Conservation (phyloP, 1,139 yeast species). For the Protomyces gravidus region DNA sequence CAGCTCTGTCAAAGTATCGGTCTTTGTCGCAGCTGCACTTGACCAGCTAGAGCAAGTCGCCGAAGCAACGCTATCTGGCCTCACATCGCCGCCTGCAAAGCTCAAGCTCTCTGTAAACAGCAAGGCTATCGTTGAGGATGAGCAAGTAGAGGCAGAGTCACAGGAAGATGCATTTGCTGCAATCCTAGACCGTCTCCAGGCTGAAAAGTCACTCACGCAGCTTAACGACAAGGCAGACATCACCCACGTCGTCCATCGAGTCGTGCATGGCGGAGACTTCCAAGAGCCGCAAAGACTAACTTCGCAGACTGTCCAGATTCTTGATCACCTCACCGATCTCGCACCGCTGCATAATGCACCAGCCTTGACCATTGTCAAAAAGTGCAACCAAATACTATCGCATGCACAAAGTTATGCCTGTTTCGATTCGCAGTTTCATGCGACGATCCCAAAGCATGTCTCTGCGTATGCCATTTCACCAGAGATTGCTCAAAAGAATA, state of each 20-base stretch:
- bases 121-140: constrained; percentile 16
- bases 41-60: constrained; percentile 27
- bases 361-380: constrained; percentile 33
- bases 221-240: constrained; percentile 29
- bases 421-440: constrained; percentile 34
- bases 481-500: constrained; percentile 31
- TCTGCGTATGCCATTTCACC: constrained; percentile 33
- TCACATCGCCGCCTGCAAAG: constrained; percentile 32
- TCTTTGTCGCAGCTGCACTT: constrained; percentile 24
- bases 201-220: constrained; percentile 15
- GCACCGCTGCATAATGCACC: constrained; percentile 35
- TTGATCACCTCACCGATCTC: constrained; percentile 34
- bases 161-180: constrained; percentile 32
- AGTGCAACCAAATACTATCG: constrained; percentile 30
- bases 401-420: constrained; percentile 32
- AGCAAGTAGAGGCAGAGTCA: constrained; percentile 30
- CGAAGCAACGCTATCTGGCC: constrained; percentile 31
- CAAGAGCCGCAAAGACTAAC: constrained; percentile 32
- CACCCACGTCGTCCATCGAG: constrained; percentile 32
- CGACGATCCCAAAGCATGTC: constrained; percentile 32
- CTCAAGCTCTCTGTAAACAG: constrained; percentile 29
- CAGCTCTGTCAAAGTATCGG: constrained; percentile 34
- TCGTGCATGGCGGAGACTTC: constrained; percentile 34
- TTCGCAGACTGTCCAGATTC: constrained; percentile 30
- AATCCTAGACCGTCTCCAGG: constrained; percentile 22